Percentiles rank a stretch among this genome's conserved stretches.
phyloP scores from a whole-genome alignment of 1,284 basidiomycete genomes.

The Sanghuangporus weigelae region DNA sequence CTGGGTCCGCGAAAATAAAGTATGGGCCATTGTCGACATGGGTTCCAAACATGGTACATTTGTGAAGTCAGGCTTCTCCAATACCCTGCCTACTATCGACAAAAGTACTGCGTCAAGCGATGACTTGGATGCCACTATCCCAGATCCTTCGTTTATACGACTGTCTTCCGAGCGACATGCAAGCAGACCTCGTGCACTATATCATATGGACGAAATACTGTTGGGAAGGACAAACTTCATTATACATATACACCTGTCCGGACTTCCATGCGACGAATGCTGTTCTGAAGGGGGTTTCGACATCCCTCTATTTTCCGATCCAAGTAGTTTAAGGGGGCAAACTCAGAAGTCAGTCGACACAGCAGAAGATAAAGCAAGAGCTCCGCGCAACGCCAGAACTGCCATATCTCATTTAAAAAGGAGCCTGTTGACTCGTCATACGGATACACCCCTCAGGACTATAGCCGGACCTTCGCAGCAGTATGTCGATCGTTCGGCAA shows the following conservation, averaged over 20 bases:
- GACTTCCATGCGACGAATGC: conserved; percentile 58
- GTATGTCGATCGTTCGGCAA: conserved; percentile 66
- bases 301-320: conserved; percentile 52
- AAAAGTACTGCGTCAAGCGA: background rate
- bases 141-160: conserved; percentile 28
- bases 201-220: conserved; percentile 57
- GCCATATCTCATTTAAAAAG: conserved; percentile 12
- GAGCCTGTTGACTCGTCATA: conserved; percentile 10
- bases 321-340: background rate
- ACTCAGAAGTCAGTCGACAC: background rate
- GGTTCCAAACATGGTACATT: conserved; percentile 78
- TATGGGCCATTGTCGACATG: conserved; percentile 76
- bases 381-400: conserved; percentile 4
- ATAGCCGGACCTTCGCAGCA: background rate
- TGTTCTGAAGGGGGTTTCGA: conserved; percentile 43
- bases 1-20: conserved; percentile 52
- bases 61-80: conserved; percentile 26
- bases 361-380: background rate
- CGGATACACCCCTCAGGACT: conserved; percentile 11
- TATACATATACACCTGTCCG: conserved; percentile 60
- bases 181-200: conserved; percentile 57
- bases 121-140: conserved; percentile 8
- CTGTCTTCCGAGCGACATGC: conserved; percentile 60
- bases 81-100: background rate
- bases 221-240: conserved; percentile 65